Evolutionary conservation across 1,284 basidiomycete genomes (phyloP), one percentile per base, ranked within the genome.

Genomic region (Ceratobasidium sp.): DNA sequence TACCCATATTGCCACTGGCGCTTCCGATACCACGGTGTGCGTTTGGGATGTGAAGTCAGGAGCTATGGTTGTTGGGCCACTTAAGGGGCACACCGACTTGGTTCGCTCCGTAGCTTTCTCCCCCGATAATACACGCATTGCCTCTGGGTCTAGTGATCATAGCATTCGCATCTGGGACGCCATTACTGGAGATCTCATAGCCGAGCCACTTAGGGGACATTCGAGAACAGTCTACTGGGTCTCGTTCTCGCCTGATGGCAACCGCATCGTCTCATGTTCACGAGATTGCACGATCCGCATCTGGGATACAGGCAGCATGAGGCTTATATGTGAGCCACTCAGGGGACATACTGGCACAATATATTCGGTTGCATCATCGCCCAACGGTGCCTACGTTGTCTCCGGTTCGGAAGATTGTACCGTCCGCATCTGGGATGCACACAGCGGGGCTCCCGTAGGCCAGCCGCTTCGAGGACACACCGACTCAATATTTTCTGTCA

Each of bases 351-450:
- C 32, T 1, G 8, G 21, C 1, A 1, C 2, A 16, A 38, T 59
- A 1, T 21, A 8, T 7, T 59, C 35, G 2, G 28, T 43, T 2
- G 32, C 35, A 4, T 59, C 41, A 11, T 41, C 57, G 32, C 21
- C 57, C 2, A 32, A 59, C 21, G n/a, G 38, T 18, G 21, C 13
- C 9, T 21, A 21, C 5, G 14, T 59, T 43, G 57, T 23, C 13
- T 43, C 57, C 41, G 57, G 57, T 16, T 59, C 57, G 8, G 11
- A 7, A 6, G 57, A 59, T 38, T 5, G 21, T 11, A 59, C 35
- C 13, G 7, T 59, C 9, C 28, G 26, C 23, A 14, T 66, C n/a
- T 66, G 62, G 62, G 73, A 74, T 52, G 54, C 55, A 14, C 16
- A 28, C 8, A 62, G 41, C 3, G 69, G 69, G 18, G 47, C 47